Base-by-base conservation (phyloP, 371 early-diverging fungal species). In the Rhizopus arrhizus region DNA sequence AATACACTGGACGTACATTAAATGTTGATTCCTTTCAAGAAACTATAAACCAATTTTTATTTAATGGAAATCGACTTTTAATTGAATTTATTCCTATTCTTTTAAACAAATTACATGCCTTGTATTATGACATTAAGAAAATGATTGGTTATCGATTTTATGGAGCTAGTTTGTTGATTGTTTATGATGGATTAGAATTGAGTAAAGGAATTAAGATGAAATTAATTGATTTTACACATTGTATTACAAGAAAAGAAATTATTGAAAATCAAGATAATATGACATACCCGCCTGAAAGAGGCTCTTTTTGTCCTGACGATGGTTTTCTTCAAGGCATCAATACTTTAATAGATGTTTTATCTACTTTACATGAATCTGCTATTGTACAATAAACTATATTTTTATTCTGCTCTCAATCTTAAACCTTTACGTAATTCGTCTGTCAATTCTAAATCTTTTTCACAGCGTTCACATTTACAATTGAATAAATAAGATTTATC, bases 181-280 rank as follows among this genome's bases (percentile, higher is more conserved):
- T 73, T 2, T 73, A 73, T 59, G 73, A 73, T 41, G 72, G 62
- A 10, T 32, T 54, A 22, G 53, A 63, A n/a, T 13, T 48, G n/a
- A 56, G 38, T 28, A 54, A 53, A 15, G 32, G 45, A 3, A 83
- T 89, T 12, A 82, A 85, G 56, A 72, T 95, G 43, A 87, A 87
- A 49, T 89, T 95, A 65, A 95, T 96, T 61, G 96, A 96, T 62
- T 96, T 95, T 70, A 92, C 94, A 5, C 88, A 95, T 64, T 93
- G 92, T 59, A 65, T 70, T 8, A 70, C 66, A n/a, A 46, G 55
- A 12, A 54, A 43, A 11, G 68, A 72, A 51, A 33, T 68, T 10
- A 58, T 60, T 34, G 42, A 65, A 34, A 66, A 68, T 32, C 53
- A 62, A 29, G 32, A 61, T 22, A 28, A 53, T n/a, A 68, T 72